A percentile compares a stretch with the other conserved stretches of the same genome.
Evolutionary conservation across 108 stramenopile species (phyloP).

Genomic region (Conticribra guillardii): DNA sequence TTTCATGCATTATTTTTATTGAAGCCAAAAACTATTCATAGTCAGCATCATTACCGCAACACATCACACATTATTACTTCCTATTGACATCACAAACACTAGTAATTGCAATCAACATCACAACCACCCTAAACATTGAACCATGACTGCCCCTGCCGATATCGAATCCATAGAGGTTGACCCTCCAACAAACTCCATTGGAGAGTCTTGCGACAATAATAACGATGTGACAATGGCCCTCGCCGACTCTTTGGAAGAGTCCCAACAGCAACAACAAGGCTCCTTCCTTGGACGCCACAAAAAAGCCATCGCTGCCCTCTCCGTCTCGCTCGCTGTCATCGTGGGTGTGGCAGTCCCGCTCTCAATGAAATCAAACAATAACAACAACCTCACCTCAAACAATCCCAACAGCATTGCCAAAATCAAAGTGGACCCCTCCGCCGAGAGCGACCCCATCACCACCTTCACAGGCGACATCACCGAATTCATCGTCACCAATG

Average conservation of each 20-base stretch:
- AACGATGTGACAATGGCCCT: background rate
- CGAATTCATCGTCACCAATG: conserved; percentile 1
- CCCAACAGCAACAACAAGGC: background rate
- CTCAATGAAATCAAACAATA: background rate
- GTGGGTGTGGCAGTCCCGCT: background rate
- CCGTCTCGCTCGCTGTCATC: background rate
- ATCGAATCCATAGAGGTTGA: background rate
- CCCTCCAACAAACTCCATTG: background rate
- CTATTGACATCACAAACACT: too few relatives aligned
- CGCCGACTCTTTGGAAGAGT: background rate
- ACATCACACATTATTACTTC: too few relatives aligned
- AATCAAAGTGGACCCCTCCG: background rate
- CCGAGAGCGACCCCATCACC: background rate
- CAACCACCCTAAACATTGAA: background rate
- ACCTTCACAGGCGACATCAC: background rate
- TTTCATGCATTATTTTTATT: too few relatives aligned
- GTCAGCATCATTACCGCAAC: too few relatives aligned
- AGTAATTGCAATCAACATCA: background rate
- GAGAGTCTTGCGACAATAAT: background rate
- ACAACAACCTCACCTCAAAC: background rate
- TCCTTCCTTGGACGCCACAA: background rate
- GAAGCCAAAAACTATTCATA: too few relatives aligned
- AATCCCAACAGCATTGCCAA: background rate
- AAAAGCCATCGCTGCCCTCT: background rate
- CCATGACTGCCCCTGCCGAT: background rate